Percentiles rank a stretch among this genome's conserved stretches.
Conservation (phyloP, 1,284 basidiomycete species). For the Ceraceosorus guamensis region DNA sequence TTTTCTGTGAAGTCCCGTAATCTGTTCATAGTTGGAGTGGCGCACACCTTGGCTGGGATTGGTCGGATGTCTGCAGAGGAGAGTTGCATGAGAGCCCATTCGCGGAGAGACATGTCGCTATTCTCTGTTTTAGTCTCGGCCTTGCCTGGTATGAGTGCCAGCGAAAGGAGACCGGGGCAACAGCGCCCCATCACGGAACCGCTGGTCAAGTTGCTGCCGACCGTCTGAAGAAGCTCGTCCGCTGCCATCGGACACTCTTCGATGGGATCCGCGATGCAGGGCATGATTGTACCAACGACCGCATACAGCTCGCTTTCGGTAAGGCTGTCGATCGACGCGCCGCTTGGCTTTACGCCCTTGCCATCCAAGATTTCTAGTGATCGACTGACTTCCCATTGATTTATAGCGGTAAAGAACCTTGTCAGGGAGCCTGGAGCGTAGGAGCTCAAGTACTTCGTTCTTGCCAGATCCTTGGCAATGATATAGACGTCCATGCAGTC, state of each 20-base stretch:
- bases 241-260: too few relatives aligned
- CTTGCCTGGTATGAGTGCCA: constrained; percentile 6
- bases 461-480: constrained; percentile 18
- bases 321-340: background rate
- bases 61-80: background rate
- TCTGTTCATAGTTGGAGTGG: too few relatives aligned
- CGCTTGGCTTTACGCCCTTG: constrained; percentile 3
- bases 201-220: constrained; percentile 7
- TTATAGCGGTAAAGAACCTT: constrained; percentile 23
- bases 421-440: constrained; percentile 22
- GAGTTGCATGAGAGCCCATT: background rate
- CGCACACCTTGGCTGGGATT: too few relatives aligned
- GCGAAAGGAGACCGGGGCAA: constrained; percentile 18
- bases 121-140: background rate
- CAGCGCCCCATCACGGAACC: constrained; percentile 16
- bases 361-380: constrained; percentile 17
- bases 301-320: too few relatives aligned
- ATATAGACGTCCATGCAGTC: constrained; percentile 31
- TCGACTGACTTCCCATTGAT: constrained; percentile 24
- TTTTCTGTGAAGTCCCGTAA: background rate
- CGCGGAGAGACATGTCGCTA: background rate
- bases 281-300: too few relatives aligned
- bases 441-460: constrained; percentile 14
- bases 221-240: background rate
- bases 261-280: too few relatives aligned